phyloP scores from a whole-genome alignment of 306 rosid species.

The Malus sylvestris region DNA sequence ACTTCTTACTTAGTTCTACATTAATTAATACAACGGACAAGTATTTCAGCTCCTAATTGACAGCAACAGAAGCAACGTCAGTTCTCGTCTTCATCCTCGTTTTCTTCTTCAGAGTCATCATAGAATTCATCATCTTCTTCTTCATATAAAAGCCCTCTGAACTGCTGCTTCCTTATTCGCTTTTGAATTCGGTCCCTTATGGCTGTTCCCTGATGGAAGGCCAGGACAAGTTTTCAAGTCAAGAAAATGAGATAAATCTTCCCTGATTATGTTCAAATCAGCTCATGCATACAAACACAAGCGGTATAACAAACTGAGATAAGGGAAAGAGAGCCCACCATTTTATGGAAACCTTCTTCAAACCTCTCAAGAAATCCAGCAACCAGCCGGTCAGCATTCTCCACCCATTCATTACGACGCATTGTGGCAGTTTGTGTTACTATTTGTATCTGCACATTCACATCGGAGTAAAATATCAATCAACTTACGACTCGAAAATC shows the following conservation, averaged over 20 bases:
- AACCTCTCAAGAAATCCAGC: slow-evolving; percentile 99
- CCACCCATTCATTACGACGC: slow-evolving; percentile 98
- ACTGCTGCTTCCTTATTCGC: slow-evolving; percentile 54
- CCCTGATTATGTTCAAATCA: slow-evolving; percentile 9
- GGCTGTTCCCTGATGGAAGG: slow-evolving; percentile 68
- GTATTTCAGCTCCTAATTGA: neutral
- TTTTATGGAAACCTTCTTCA: slow-evolving; percentile 98
- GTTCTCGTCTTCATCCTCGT: slow-evolving; percentile 44
- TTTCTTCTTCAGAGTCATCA: slow-evolving; percentile 32
- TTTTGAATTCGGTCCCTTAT: slow-evolving; percentile 95
- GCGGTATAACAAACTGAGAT: neutral
- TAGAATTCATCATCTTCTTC: slow-evolving; percentile 40
- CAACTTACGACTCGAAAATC: neutral
- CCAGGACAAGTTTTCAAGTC: neutral
- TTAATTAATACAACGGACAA: neutral
- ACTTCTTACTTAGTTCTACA: neutral
- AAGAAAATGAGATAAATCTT: neutral
- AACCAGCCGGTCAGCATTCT: slow-evolving; percentile 94
- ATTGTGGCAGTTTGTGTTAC: slow-evolving; percentile 55
- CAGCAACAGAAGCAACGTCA: slow-evolving; percentile 1
- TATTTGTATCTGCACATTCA: slow-evolving; percentile 45
- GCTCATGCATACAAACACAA: neutral
- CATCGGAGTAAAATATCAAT: neutral
- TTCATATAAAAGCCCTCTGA: slow-evolving; percentile 28
- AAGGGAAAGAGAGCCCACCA: slow-evolving; percentile 45